These are phyloP conservation scores for Fraxinus paxiana DNA, from an alignment of 305 asterid genomes.

Conservation along the genomic window DNA sequence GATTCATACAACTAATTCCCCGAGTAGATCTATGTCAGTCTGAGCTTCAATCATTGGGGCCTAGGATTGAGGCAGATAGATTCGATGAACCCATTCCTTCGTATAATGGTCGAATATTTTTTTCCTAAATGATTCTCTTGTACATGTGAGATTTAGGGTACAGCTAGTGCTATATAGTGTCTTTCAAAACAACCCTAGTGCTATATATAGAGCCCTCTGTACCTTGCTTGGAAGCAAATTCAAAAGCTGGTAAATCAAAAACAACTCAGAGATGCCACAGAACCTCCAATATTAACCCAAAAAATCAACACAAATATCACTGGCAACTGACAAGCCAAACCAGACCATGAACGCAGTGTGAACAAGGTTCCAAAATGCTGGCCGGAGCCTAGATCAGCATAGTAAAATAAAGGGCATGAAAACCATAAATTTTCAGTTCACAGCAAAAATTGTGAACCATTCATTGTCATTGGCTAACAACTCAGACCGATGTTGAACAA, in stretches of 20 bases:
- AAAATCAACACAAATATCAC: background rate
- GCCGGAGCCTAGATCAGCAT: background rate
- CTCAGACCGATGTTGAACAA: background rate
- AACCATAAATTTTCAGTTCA: background rate
- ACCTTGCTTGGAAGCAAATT: background rate
- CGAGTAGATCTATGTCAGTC: background rate
- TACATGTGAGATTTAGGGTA: background rate
- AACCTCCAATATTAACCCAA: background rate
- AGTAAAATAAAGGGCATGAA: background rate
- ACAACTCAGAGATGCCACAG: background rate
- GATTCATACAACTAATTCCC: background rate
- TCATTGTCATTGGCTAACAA: background rate
- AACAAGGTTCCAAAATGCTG: background rate
- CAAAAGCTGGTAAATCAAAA: background rate
- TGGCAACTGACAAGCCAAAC: background rate
- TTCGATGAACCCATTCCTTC: too few species aligned
- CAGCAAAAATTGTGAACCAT: background rate
- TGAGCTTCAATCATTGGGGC: background rate
- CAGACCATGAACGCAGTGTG: background rate
- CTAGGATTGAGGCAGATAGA: background rate
- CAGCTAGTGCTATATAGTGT: background rate
- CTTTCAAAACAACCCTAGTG: background rate
- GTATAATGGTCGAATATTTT: background rate
- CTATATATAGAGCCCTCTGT: background rate
- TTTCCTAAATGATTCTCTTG: background rate